Percentiles rank a stretch among this genome's conserved stretches.
Evolutionary conservation across 106 monocot genomes (phyloP).

Genomic region (Dioscorea alata): DNA sequence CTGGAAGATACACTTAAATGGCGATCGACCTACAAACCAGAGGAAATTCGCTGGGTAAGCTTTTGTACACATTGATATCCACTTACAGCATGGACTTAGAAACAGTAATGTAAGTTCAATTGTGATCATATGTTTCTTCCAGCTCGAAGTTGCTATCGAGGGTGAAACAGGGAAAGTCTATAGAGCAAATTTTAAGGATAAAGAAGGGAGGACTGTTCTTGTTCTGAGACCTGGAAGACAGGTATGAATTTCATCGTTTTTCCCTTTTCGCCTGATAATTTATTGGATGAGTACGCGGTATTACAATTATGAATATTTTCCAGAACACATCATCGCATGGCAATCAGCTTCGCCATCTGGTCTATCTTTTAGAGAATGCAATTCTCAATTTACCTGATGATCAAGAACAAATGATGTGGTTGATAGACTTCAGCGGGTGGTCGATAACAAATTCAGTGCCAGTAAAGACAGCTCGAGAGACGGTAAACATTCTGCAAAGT

Average conservation of each 20-base stretch:
- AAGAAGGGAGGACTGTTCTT: constrained; percentile 65
- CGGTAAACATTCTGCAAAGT: constrained; percentile 47
- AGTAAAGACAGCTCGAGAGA: constrained; percentile 60
- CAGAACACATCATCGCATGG: constrained; percentile 81
- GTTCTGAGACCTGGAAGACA: constrained; percentile 72
- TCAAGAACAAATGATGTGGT: constrained; percentile 91
- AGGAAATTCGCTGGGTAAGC: constrained; percentile 78
- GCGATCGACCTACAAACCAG: constrained; percentile 66
- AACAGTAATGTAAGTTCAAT: not conserved
- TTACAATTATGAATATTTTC: not conserved
- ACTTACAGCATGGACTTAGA: not conserved
- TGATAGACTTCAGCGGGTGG: constrained; percentile 88
- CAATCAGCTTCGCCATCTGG: constrained; percentile 69
- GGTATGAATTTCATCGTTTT: constrained; percentile 17
- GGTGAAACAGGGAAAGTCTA: constrained; percentile 87
- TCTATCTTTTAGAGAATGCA: constrained; percentile 77
- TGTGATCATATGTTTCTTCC: not conserved
- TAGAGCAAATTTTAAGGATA: constrained; percentile 65
- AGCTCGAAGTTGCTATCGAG: constrained; percentile 63
- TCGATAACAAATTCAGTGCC: constrained; percentile 64
- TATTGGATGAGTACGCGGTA: not conserved
- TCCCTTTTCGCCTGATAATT: not conserved
- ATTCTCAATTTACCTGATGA: constrained; percentile 68
- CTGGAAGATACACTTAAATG: constrained; percentile 77
- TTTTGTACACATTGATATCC: not conserved